These are phyloP conservation scores for Inga oerstediana DNA, from an alignment of 306 rosid genomes.

Conservation along the genomic window DNA sequence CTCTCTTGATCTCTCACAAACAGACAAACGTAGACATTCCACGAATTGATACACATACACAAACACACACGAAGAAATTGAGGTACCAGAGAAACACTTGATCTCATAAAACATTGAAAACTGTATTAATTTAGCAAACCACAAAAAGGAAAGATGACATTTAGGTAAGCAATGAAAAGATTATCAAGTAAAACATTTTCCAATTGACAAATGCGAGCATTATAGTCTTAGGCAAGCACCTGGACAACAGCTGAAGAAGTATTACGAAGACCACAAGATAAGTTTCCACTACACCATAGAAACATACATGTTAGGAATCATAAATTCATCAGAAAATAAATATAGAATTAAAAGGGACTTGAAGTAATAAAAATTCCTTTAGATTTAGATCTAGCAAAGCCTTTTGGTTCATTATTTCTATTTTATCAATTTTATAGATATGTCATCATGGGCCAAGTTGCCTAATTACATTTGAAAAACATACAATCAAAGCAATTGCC, in stretches of 20 bases:
- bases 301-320: conserved; percentile 22
- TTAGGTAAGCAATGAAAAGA: not conserved
- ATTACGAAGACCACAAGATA: conserved; percentile 83
- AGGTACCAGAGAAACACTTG: not conserved
- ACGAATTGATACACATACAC: not conserved
- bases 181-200: conserved; percentile 19
- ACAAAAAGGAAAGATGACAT: not conserved
- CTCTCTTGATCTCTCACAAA: not conserved
- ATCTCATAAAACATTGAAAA: conserved; percentile 9
- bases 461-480: not conserved
- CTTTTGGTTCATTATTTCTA: conserved; percentile 5
- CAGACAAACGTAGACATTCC: not conserved
- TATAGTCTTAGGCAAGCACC: conserved; percentile 54
- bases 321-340: conserved; percentile 12
- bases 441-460: not conserved
- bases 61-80: not conserved
- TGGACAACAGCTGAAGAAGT: conserved; percentile 63
- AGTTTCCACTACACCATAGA: conserved; percentile 71
- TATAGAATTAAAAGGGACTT: not conserved
- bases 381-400: conserved; percentile 2
- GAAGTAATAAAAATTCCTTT: not conserved
- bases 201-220: conserved; percentile 2
- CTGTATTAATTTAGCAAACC: not conserved
- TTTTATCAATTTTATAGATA: not conserved
- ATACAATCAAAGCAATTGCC: not conserved